Evolutionary conservation across 176 grass and related monocot genomes (phyloP), one percentile per base, ranked within the genome.

Genomic region (Aegilops tauschii): DNA sequence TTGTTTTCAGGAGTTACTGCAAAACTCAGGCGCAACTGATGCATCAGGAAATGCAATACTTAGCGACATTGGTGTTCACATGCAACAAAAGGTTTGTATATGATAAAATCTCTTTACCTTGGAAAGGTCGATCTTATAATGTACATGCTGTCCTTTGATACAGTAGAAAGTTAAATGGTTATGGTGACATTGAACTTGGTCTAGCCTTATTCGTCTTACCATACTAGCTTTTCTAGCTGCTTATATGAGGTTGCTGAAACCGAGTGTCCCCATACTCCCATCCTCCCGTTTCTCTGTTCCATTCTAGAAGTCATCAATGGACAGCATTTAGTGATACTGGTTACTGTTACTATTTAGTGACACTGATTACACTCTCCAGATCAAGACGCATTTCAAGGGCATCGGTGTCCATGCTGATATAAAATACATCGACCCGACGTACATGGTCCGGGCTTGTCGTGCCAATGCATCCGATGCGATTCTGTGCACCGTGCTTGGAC

Each of bases 391-490:
- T 89, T 95, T 95, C 86, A 93, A 91, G 88, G 77, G 81, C 39
- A 90, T 87, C 29, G 86, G 63, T 79, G 83, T 95, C 25, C 90
- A 81, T 20, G 93, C 90, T 66, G 93, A 95, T 93, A 65, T 93
- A 35, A 93, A 93, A 75, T 95, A 93, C 83, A 93, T 95, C 18
- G 93, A 95, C 81, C 91, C 93, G 36, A 95, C 93, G 54, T 95
- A 95, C 82, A 95, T 95, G 93, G 83, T 95, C 49, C 88, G 93
- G 45, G 93, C 93, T 35, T 90, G 86, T 61, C 91, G 93, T 34
- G 86, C 88, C 52, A 95, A 95, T 89, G 88, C 91, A 85, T 95
- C 91, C 65, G 93, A 95, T 82, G 93, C 93, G 64, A 95, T 95
- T 73, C 77, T 91, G 76, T 93, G 93, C 86, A 95, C 91, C 20